A percentile compares a stretch with the other conserved stretches of the same genome.
Evolutionary conservation across 2,329 filamentous ascomycete species (phyloP).

Genomic region (Penicillium sp.): DNA sequence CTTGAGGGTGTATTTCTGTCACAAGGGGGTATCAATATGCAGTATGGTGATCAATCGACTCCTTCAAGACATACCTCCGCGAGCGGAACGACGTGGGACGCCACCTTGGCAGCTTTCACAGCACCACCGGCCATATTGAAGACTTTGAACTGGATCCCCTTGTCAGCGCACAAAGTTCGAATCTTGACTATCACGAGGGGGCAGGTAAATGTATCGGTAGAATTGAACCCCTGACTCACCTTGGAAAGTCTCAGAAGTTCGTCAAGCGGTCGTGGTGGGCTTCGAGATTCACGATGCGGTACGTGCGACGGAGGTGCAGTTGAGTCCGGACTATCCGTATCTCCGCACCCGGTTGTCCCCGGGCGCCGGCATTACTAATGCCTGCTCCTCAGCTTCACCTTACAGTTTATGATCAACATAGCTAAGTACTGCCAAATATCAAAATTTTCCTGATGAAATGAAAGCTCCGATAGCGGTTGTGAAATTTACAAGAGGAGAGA

Average conservation of each 20-base stretch:
- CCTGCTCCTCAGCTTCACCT: neutral
- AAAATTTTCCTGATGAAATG: too few species aligned
- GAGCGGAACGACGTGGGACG: constrained; percentile 42
- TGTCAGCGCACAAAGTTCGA: constrained; percentile 18
- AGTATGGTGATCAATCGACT: neutral
- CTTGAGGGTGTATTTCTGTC: constrained; percentile 93
- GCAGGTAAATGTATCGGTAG: neutral
- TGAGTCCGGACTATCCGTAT: constrained; percentile 16
- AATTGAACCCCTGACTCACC: constrained; percentile 12
- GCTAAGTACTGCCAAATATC: too few species aligned
- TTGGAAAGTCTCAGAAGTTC: constrained; percentile 13
- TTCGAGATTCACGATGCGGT: constrained; percentile 16
- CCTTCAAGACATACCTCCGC: constrained; percentile 39
- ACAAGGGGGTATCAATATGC: neutral
- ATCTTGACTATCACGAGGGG: too few species aligned
- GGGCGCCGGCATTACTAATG: constrained; percentile 17
- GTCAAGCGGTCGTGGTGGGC: constrained; percentile 16
- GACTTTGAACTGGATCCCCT: constrained; percentile 28
- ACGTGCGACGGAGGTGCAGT: constrained; percentile 21
- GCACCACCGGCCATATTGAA: constrained; percentile 42
- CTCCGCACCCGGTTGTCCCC: constrained; percentile 9
- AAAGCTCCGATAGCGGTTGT: too few species aligned
- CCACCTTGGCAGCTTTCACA: constrained; percentile 45
- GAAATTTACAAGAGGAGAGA: too few species aligned
- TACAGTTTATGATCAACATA: too few species aligned